Base-by-base conservation (phyloP, 441 rosid species). In the Melastoma candidum region DNA sequence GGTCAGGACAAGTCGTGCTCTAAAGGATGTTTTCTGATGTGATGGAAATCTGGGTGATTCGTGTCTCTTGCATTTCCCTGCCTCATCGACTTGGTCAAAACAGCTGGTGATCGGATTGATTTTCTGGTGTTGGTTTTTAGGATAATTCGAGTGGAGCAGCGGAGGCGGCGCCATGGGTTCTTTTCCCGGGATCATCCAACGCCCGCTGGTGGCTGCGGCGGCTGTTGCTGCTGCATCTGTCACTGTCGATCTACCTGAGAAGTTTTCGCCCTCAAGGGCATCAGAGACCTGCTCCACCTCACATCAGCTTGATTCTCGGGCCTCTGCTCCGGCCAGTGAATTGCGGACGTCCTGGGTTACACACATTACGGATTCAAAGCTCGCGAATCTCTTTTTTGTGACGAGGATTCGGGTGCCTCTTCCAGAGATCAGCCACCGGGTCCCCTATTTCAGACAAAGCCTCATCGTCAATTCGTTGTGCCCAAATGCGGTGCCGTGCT, bases 241-340 rank as follows among this genome's bases (percentile, higher is more conserved):
- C 4, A 84, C 95, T 59, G 63, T 78, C 36, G 88, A 87, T 54
- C 49, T 80, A 57, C 72, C 93, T 25, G 92, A 78, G 32, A 84
- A 68, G 48, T 68, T 81, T 26, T 70, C 73, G 0, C 76, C 84
- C 68, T 57, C 69, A 22, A 74, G 55, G 63, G 58, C 81, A 52
- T 47, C 63, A 12, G 66, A 64, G 43, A 17, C 57, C 32, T 49
- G 60, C 61, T 77, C 85, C 26, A 48, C 64, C 46, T 60, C 77
- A 0, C 70, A 67, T 11, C 80, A 57, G 13, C 47, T 60, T 12
- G 67, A 57, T 57, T 60, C 80, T 69, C 32, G 68, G 4, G 26
- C 58, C 14, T 68, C 80, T 57, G 48, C 63, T 57, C 67, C 84
- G 0, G 47, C 49, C 36, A 67, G 63, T 52, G 68, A 76, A 7